Evolutionary conservation across 345 rosid species (phyloP).

Genomic region (Acer yangbiense): DNA sequence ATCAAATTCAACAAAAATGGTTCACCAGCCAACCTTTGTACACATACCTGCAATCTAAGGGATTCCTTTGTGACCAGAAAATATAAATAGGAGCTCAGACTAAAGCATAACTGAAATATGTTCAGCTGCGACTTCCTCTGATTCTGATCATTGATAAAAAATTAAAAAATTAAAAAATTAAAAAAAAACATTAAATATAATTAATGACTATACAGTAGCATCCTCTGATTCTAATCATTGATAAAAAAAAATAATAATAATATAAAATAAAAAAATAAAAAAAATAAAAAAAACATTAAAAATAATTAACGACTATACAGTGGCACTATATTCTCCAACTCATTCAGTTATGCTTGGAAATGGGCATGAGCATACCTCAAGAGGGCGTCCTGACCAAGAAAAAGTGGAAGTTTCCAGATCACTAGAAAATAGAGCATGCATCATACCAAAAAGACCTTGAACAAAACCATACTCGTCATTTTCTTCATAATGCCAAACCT

Average conservation of each 20-base stretch:
- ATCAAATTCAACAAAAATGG: not conserved
- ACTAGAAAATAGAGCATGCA: constrained; percentile 60
- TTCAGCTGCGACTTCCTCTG: constrained; percentile 65
- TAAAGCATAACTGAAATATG: constrained; percentile 61
- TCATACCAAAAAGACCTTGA: constrained; percentile 86
- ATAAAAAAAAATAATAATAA: no score
- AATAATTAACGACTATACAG: not conserved
- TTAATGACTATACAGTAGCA: not conserved
- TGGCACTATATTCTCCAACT: not conserved
- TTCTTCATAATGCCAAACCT: constrained; percentile 99
- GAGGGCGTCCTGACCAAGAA: constrained; percentile 37
- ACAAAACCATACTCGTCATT: constrained; percentile 77
- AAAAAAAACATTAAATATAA: not conserved
- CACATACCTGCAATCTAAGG: constrained; percentile 70
- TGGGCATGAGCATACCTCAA: constrained; percentile 42
- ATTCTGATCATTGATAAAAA: constrained; percentile 37
- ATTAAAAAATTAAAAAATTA: not conserved
- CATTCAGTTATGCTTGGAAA: constrained; percentile 6
- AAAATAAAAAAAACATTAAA: not conserved
- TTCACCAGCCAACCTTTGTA: constrained; percentile 8
- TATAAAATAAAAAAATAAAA: no score
- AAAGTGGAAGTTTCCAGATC: constrained; percentile 36
- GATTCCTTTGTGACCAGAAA: constrained; percentile 79
- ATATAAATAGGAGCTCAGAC: constrained; percentile 82
- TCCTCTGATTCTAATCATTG: constrained; percentile 52